Evolutionary conservation across 2,329 filamentous ascomycete genomes (phyloP).

Genomic region (Hypoxylon sp.): DNA sequence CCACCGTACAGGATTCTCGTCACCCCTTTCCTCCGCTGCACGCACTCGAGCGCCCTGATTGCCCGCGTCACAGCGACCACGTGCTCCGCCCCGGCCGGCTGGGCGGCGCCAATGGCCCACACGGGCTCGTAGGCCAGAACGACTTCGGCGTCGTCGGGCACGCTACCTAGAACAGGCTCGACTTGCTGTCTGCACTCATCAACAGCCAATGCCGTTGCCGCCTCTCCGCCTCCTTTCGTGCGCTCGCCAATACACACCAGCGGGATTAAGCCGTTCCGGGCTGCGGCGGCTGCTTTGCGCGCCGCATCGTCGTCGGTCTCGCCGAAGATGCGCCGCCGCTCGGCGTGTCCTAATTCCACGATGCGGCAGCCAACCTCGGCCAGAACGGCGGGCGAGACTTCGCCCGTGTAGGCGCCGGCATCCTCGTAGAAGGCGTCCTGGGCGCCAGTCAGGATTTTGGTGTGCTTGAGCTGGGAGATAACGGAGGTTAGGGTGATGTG

Average conservation of each 20-base stretch:
- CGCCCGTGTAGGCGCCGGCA: slow-evolving; percentile 81
- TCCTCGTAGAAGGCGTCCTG: slow-evolving; percentile 82
- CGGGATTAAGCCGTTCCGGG: slow-evolving; percentile 78
- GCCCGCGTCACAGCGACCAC: slow-evolving; percentile 78
- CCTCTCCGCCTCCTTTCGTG: slow-evolving; percentile 56
- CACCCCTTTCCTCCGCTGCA: slow-evolving; percentile 66
- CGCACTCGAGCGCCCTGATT: slow-evolving; percentile 68
- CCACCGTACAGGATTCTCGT: slow-evolving; percentile 86
- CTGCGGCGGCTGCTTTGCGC: slow-evolving; percentile 77
- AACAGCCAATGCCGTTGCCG: slow-evolving; percentile 69
- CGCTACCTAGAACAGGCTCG: slow-evolving; percentile 70
- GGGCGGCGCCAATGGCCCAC: slow-evolving; percentile 85
- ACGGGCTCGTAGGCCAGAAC: slow-evolving; percentile 90
- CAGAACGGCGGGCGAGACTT: slow-evolving; percentile 79
- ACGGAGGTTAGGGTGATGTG: slow-evolving; percentile 76
- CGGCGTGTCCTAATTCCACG: slow-evolving; percentile 86
- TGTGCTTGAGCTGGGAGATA: slow-evolving; percentile 62
- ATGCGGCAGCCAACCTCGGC: slow-evolving; percentile 77
- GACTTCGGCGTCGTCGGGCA: slow-evolving; percentile 75
- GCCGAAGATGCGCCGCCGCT: slow-evolving; percentile 78
- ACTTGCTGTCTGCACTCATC: slow-evolving; percentile 78
- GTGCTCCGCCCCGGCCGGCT: slow-evolving; percentile 80
- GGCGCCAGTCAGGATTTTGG: slow-evolving; percentile 75
- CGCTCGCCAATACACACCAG: slow-evolving; percentile 86
- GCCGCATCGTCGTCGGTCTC: slow-evolving; percentile 80